Evolutionary conservation across 371 early-diverging fungal species (phyloP), one percentile per base, ranked within the genome.

Genomic region (Blyttiomyces sp.): DNA sequence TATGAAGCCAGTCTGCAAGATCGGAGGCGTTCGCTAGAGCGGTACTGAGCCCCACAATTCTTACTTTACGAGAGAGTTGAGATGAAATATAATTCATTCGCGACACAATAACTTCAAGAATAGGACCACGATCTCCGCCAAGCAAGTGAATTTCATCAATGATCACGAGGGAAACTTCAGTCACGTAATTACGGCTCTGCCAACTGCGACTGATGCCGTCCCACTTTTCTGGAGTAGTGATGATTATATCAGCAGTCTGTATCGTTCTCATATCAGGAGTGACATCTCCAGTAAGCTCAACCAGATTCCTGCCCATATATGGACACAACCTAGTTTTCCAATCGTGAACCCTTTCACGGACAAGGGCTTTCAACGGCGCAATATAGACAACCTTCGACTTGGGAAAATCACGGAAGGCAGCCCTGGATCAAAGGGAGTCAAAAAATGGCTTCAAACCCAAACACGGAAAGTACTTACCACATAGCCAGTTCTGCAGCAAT

Each of bases 101-200:
- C 31, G 94, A 90, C 0, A 99, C 96, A 71, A 99, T 93, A 2
- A 94, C 91, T 70, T 99, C 99, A 45, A 99, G 73, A 68, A 94
- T 93, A 13, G 96, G 94, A 0, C 99, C 99, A 64, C 99, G 91
- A 59, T 96, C 96, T 24, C 91, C 91, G 19, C 96, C 96, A 24
- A 99, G 81, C 57, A 99, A 74, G 74, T 99, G 99, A 54, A 99
- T 97, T 80, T 99, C 99, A 77, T 99, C 99, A 64, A 99, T 91
- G 34, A 99, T 92, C 4, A 99, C 90, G 43, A 90, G 80, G 13
- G 90, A 84, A 54, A 96, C 89, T 46, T 82, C 64, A 35, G 84
- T 85, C 3, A 95, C 93, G 74, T 93, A 95, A 23, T 78, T 83
- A 56, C 93, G 81, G 26, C 78, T 85, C 65, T 94, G 84, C 98